phyloP scores from a whole-genome alignment of 805 yeast genomes.

The Candida peoriensis region DNA sequence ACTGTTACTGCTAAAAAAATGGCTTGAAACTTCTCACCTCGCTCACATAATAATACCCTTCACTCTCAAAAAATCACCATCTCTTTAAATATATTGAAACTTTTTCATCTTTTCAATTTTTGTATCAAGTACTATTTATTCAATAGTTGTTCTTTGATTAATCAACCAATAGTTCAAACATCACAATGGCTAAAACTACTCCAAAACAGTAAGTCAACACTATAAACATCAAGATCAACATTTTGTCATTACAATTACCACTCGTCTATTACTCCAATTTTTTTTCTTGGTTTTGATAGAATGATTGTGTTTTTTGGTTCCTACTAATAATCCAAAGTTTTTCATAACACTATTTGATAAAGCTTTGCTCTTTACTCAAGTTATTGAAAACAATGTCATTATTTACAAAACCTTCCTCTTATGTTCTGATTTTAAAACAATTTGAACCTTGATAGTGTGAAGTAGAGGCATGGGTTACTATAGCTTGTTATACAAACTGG shows the following conservation, averaged over 20 bases:
- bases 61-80: too few relatives aligned
- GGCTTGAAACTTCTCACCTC: too few relatives aligned
- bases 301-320: conserved; percentile 1
- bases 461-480: conserved; percentile 25
- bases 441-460: conserved; percentile 6
- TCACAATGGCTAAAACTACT: conserved; percentile 26
- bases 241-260: conserved; percentile 3
- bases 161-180: too few relatives aligned
- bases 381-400: neutral
- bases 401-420: too few relatives aligned
- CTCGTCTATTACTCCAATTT: conserved; percentile 1
- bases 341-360: conserved; percentile 13
- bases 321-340: conserved; percentile 5
- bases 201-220: conserved; percentile 27
- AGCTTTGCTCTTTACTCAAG: conserved; percentile 18
- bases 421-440: conserved; percentile 3
- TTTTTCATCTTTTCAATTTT: too few relatives aligned
- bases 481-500: conserved; percentile 11
- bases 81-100: too few relatives aligned
- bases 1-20: too few relatives aligned
- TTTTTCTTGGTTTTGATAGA: neutral
- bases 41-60: too few relatives aligned
- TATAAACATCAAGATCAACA: neutral
- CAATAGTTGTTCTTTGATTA: too few relatives aligned
- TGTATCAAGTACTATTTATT: too few relatives aligned